These are phyloP conservation scores for Puccinia brachypodii DNA, from an alignment of 1,284 basidiomycete genomes.

Conservation along the genomic window DNA sequence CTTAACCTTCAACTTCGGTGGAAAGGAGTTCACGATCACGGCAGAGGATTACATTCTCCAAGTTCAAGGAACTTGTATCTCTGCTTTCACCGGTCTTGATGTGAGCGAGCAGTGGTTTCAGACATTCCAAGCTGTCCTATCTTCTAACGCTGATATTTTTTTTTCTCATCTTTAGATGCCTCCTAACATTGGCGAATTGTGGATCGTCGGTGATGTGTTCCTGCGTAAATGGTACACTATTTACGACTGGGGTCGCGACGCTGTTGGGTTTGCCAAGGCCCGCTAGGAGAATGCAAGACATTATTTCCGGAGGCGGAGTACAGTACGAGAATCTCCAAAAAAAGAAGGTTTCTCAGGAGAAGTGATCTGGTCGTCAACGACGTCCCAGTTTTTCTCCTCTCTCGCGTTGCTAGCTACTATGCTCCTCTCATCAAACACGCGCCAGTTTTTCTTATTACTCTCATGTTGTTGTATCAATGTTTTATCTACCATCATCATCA, in stretches of 20 bases:
- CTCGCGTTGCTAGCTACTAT: neutral
- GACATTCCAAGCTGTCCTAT: neutral
- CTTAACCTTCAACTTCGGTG: constrained; percentile 78
- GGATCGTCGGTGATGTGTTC: constrained; percentile 83
- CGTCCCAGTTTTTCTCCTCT: neutral
- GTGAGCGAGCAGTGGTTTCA: constrained; percentile 54
- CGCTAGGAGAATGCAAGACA: constrained; percentile 53
- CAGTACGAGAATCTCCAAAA: neutral
- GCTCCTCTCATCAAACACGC: no score
- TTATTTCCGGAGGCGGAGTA: neutral
- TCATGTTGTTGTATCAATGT: neutral
- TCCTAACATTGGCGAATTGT: constrained; percentile 78
- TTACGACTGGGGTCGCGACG: constrained; percentile 78
- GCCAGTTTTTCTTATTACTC: neutral
- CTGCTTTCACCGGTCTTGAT: constrained; percentile 88
- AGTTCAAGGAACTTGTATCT: constrained; percentile 87
- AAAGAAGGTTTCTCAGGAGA: neutral
- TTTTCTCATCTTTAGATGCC: constrained; percentile 61
- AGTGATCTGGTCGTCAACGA: neutral
- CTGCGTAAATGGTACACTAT: constrained; percentile 84
- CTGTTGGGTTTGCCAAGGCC: constrained; percentile 77
- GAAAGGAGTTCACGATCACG: constrained; percentile 74
- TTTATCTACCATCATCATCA: neutral
- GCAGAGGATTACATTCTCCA: constrained; percentile 85
- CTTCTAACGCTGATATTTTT: neutral